A percentile compares a stretch with the other conserved stretches of the same genome.
These are phyloP conservation scores for Aspergillus eucalypticola DNA, from an alignment of 2,329 filamentous ascomycete species.

Conservation along the genomic window DNA sequence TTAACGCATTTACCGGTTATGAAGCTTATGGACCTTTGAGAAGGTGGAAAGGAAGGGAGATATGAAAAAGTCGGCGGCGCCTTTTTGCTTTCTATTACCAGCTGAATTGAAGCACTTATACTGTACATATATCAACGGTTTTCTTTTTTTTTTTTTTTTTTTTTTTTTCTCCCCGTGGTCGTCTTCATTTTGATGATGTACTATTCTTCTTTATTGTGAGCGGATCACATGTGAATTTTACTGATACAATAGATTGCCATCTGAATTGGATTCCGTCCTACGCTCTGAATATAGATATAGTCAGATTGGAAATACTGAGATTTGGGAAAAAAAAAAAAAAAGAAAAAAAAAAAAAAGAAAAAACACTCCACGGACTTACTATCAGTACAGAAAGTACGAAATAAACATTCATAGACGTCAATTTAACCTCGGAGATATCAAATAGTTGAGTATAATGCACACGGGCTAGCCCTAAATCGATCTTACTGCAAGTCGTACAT, in stretches of 20 bases:
- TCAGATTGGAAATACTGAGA: not conserved
- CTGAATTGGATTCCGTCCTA: not conserved
- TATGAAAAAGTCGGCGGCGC: conserved; percentile 12
- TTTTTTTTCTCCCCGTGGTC: not conserved
- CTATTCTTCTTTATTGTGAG: conserved; percentile 7
- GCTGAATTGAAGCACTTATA: conserved; percentile 9
- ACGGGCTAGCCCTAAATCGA: not conserved
- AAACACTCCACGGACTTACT: not conserved
- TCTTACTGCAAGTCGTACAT: not conserved
- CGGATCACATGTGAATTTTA: not conserved
- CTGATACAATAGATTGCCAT: not conserved
- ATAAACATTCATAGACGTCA: not conserved
- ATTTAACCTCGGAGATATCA: not conserved
- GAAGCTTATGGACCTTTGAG: conserved; percentile 16
- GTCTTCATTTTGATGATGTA: too few species aligned
- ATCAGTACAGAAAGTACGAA: not conserved
- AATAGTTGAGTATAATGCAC: not conserved
- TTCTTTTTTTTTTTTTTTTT: not conserved
- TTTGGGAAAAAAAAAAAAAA: not conserved
- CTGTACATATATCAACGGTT: conserved; percentile 10
- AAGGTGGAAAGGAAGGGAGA: conserved; percentile 8
- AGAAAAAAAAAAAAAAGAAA: not conserved
- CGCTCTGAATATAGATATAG: not conserved
- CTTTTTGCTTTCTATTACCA: conserved; percentile 4
- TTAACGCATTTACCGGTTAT: conserved; percentile 10